Conservation (phyloP, 805 yeast species). For the Saitoella complicata region DNA sequence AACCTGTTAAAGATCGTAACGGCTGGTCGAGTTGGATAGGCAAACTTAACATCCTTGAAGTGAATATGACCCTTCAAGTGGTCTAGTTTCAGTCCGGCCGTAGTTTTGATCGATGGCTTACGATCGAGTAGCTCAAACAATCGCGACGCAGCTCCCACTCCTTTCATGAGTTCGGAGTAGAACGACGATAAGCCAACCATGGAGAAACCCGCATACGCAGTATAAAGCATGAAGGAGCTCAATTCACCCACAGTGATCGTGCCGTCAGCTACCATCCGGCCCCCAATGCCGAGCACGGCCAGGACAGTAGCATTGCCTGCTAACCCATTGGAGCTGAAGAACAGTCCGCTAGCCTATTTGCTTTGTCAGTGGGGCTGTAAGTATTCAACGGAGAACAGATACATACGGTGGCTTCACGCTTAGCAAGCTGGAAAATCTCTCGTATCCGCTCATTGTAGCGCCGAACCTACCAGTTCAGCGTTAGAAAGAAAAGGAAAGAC, state of each 20-base stretch:
- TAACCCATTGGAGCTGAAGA: conserved; percentile 63
- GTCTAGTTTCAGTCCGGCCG: conserved; percentile 34
- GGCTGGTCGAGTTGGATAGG: conserved; percentile 73
- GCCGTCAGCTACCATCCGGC: conserved; percentile 64
- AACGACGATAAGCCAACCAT: conserved; percentile 81
- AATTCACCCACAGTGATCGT: conserved; percentile 72
- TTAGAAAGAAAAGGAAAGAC: too few relatives aligned
- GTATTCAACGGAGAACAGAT: conserved; percentile 12
- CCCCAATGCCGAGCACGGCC: conserved; percentile 65
- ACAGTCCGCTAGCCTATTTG: conserved; percentile 45
- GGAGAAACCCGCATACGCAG: conserved; percentile 85
- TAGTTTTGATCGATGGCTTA: conserved; percentile 53
- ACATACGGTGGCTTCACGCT: conserved; percentile 44
- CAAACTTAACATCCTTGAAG: conserved; percentile 49
- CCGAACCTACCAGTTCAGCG: conserved; percentile 22
- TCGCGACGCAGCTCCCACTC: conserved; percentile 88
- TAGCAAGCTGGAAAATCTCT: conserved; percentile 46
- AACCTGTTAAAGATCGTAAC: conserved; percentile 47
- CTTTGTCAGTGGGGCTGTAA: too few relatives aligned
- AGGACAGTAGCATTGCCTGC: conserved; percentile 68
- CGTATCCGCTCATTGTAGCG: conserved; percentile 60
- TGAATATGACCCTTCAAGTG: conserved; percentile 28
- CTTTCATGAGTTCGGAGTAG: conserved; percentile 90
- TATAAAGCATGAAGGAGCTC: conserved; percentile 87
- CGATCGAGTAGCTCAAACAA: conserved; percentile 74